Evolutionary conservation across 345 rosid species (phyloP).

Genomic region (Eucalyptus leucophloia): DNA sequence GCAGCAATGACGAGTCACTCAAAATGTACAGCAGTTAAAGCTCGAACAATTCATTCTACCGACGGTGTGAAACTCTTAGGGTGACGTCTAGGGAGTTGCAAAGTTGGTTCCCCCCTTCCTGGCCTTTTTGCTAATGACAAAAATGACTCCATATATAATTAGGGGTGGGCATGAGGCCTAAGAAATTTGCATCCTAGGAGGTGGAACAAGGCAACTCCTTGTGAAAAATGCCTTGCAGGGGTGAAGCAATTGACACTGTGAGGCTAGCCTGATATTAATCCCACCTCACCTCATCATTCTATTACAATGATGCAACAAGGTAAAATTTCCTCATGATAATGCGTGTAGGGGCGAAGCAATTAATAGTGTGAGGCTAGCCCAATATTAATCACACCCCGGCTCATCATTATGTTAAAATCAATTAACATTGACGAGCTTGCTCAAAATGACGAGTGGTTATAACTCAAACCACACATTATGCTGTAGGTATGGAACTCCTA

Average conservation of each 20-base stretch:
- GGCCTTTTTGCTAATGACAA: neutral
- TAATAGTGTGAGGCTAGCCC: neutral
- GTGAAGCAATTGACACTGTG: neutral
- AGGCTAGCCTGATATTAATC: neutral
- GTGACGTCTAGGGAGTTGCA: neutral
- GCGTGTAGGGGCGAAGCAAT: rapidly evolving
- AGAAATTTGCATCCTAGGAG: neutral
- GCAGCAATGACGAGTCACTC: neutral
- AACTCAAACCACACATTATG: rapidly evolving
- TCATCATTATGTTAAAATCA: neutral
- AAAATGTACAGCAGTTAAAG: neutral
- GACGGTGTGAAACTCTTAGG: neutral
- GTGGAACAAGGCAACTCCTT: neutral
- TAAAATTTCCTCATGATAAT: neutral
- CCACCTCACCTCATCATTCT: neutral
- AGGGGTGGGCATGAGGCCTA: neutral
- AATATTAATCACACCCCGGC: neutral
- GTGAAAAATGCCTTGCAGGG: neutral
- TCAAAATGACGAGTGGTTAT: neutral
- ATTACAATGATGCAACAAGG: rapidly evolving
- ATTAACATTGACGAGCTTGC: rapidly evolving
- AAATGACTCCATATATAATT: neutral
- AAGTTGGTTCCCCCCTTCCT: neutral
- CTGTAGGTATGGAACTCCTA: neutral
- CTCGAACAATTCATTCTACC: neutral